These are phyloP conservation scores for Xylariaceae sp. DNA, from an alignment of 2,329 filamentous ascomycete genomes.

Conservation along the genomic window DNA sequence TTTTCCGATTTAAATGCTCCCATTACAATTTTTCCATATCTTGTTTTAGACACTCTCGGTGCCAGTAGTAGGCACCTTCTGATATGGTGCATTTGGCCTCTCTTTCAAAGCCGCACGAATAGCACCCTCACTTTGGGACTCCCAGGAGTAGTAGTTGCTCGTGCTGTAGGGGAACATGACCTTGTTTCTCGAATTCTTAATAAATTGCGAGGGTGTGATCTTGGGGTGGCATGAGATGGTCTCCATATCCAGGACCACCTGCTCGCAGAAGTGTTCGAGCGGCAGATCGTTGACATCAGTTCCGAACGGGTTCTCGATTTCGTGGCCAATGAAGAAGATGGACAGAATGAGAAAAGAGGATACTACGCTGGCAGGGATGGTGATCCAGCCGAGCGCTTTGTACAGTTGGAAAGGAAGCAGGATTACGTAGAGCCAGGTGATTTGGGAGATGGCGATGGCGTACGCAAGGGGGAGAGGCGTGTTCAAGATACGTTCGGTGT, in stretches of 20 bases:
- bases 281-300: conserved; percentile 79
- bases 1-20: no score
- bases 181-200: conserved; percentile 43
- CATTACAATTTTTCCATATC: no score
- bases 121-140: conserved; percentile 23
- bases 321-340: conserved; percentile 67
- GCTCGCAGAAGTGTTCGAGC: conserved; percentile 71
- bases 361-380: conserved; percentile 70
- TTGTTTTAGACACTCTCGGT: conserved; percentile 6
- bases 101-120: conserved; percentile 27
- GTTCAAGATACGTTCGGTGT: conserved; percentile 73
- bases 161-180: conserved; percentile 46
- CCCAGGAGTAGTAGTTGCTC: conserved; percentile 27
- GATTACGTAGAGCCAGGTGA: conserved; percentile 80
- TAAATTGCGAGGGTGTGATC: conserved; percentile 48
- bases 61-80: conserved; percentile 1
- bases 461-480: conserved; percentile 82
- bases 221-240: conserved; percentile 60
- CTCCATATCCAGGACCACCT: conserved; percentile 70
- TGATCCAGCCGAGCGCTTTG: conserved; percentile 61
- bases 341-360: conserved; percentile 81
- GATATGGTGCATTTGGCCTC: conserved; percentile 19
- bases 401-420: conserved; percentile 79
- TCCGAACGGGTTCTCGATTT: conserved; percentile 84
- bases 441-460: conserved; percentile 78